A percentile compares a stretch with the other conserved stretches of the same genome.
Evolutionary conservation across 768 basidiomycete genomes (phyloP).

Genomic region (Cyclocybe cylindracea): DNA sequence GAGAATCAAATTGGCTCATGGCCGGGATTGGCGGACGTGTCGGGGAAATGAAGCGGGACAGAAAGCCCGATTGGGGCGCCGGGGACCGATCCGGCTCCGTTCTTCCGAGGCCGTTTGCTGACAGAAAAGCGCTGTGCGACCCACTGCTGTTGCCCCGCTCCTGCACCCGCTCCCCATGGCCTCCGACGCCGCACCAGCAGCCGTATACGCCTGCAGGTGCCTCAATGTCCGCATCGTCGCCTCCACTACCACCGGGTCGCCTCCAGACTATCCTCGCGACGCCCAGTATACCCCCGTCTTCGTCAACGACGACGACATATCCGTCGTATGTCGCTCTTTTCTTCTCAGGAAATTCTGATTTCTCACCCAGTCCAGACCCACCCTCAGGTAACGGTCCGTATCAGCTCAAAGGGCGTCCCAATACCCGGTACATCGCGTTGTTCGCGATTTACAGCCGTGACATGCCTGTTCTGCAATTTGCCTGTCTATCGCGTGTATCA

Average conservation of each 20-base stretch:
- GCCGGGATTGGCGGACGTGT: constrained; percentile 11
- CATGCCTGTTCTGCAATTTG: constrained; percentile 68
- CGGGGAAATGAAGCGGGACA: neutral
- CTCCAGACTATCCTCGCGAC: constrained; percentile 34
- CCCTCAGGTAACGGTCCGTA: constrained; percentile 70
- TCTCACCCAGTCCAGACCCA: constrained; percentile 48
- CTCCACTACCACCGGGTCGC: constrained; percentile 28
- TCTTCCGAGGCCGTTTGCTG: constrained; percentile 25
- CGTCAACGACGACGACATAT: constrained; percentile 68
- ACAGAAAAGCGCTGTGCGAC: constrained; percentile 17
- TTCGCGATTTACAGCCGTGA: constrained; percentile 63
- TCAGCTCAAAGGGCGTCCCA: constrained; percentile 45
- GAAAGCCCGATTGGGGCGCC: constrained; percentile 29
- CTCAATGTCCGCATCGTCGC: constrained; percentile 65
- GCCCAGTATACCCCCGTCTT: constrained; percentile 53
- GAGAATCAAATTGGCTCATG: constrained; percentile 16
- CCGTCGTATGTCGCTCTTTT: constrained; percentile 49
- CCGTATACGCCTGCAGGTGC: constrained; percentile 62
- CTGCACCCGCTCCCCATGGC: constrained; percentile 27
- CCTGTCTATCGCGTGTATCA: constrained; percentile 72
- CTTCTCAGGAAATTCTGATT: constrained; percentile 7
- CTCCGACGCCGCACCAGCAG: constrained; percentile 21
- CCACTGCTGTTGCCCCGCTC: constrained; percentile 7
- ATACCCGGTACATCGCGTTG: constrained; percentile 47
- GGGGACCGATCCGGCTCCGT: constrained; percentile 43